Base-by-base conservation (phyloP, 768 basidiomycete species). In the Lenzites betulinus region DNA sequence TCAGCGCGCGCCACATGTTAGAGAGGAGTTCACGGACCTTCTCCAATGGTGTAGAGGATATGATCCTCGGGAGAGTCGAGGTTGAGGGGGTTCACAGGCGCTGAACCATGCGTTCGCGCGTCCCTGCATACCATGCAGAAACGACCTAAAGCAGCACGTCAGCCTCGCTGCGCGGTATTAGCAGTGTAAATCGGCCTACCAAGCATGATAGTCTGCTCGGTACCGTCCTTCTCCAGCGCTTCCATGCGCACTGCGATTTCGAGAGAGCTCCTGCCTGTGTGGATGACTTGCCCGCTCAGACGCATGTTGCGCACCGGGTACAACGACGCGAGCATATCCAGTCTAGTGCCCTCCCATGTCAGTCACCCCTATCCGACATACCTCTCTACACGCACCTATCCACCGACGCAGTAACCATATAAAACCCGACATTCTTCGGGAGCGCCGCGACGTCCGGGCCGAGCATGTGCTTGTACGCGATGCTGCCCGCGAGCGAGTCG, bases 121-220 rank as follows among this genome's bases (percentile, higher is more conserved):
- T 93, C 87, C 58, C 91, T 77, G 69, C 90, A 92, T 7, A 93
- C 92, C 92, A 94, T 94, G 0, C 88, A 87, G 76, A 94, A 94
- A n/a, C 92, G 84, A n/a, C 93, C 92, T 92, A 49, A 5, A 20
- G 23, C 36, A 56, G 7, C 5, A 44, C 20, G 22, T 49, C 25
- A 4, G 39, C n/a, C n/a, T n/a, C n/a, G n/a, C n/a, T n/a, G n/a
- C n/a, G n/a, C 49, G 18, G 23, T 5, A 23, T 3, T 18, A 25
- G 42, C 22, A 1, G 18, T 26, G 26, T 22, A 9, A 23, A 11
- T 2, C 4, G 16, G 15, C 73, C 48, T 68, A 85, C 90, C 90
- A 41, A 93, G 75, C 64, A 90, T 76, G 33, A 91, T 81, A 8
- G 88, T 87, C 63, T 86, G 80, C 18, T 83, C 82, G 5, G 76